Percentiles rank a stretch among this genome's conserved stretches.
phyloP scores from a whole-genome alignment of 169 alveolate species.

The Plasmodium inui region DNA sequence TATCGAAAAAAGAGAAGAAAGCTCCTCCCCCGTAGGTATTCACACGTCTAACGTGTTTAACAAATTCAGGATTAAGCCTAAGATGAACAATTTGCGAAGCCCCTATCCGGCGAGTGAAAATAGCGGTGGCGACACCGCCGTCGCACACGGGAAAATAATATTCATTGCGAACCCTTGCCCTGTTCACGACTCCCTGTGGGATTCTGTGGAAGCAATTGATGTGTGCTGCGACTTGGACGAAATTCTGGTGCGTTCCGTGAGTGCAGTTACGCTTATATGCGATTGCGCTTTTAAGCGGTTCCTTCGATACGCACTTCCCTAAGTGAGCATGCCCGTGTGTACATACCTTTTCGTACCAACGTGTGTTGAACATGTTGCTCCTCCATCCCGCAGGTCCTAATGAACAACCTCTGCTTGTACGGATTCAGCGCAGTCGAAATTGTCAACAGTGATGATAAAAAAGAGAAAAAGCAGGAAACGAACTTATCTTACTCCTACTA shows the following conservation, averaged over 20 bases:
- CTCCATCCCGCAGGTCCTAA: constrained; percentile 34
- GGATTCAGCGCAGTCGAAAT: constrained; percentile 70
- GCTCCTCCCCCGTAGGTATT: not conserved
- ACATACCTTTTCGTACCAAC: not conserved
- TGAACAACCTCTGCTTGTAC: constrained; percentile 68
- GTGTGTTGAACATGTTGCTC: not conserved
- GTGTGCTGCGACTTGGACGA: constrained; percentile 75
- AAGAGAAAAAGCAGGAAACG: constrained; percentile 15
- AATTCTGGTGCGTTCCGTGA: constrained; percentile 30
- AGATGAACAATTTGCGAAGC: not conserved
- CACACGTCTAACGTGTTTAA: constrained; percentile 22
- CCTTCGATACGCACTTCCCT: not conserved
- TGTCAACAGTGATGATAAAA: not conserved
- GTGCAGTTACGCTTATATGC: not conserved
- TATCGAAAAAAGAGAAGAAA: constrained; percentile 49
- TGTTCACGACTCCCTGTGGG: constrained; percentile 58
- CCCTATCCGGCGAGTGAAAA: not conserved
- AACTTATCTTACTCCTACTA: constrained; percentile 4
- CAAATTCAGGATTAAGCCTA: constrained; percentile 45
- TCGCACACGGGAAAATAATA: constrained; percentile 7
- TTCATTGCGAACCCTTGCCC: constrained; percentile 67
- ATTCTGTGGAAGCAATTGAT: constrained; percentile 25
- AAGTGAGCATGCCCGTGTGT: not conserved
- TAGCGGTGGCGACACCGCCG: not conserved
- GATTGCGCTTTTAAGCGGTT: not conserved